These are phyloP conservation scores for Pseudopyricularia cyperi DNA, from an alignment of 2,329 filamentous ascomycete genomes.

Conservation along the genomic window DNA sequence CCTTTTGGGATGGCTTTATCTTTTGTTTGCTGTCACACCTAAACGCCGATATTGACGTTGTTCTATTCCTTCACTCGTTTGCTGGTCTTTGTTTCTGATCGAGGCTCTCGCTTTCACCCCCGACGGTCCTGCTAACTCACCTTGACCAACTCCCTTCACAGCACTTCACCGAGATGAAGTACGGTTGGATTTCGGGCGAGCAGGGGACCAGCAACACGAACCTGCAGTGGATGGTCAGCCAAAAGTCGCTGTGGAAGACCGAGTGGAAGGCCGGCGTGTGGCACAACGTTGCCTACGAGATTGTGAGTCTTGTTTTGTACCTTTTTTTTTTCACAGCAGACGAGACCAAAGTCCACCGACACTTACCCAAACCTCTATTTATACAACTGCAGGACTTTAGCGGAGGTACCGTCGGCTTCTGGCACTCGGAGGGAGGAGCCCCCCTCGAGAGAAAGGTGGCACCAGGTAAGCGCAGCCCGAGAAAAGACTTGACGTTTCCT, in stretches of 20 bases:
- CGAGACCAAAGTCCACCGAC: not conserved
- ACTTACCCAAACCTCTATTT: not conserved
- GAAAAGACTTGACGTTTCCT: too few species aligned
- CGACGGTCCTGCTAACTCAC: too few species aligned
- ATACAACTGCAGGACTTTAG: constrained; percentile 36
- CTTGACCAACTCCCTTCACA: too few species aligned
- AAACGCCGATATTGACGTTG: too few species aligned
- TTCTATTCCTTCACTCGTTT: too few species aligned
- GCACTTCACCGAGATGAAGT: constrained; percentile 65
- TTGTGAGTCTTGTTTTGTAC: too few species aligned
- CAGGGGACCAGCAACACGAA: constrained; percentile 31
- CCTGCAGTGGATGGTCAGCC: constrained; percentile 52
- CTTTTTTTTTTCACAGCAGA: too few species aligned
- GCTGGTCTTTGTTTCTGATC: too few species aligned
- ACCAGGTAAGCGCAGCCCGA: constrained; percentile 19
- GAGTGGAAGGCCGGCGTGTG: constrained; percentile 50
- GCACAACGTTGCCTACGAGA: constrained; percentile 67
- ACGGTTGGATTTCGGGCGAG: constrained; percentile 43
- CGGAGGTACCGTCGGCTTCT: constrained; percentile 49
- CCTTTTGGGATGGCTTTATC: not conserved
- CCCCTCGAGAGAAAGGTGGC: constrained; percentile 44
- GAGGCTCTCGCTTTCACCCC: not conserved
- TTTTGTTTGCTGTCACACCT: too few species aligned
- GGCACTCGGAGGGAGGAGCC: constrained; percentile 52
- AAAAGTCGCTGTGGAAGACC: constrained; percentile 48